These are phyloP conservation scores for Nemania abortiva DNA, from an alignment of 2,329 filamentous ascomycete species.

Conservation along the genomic window DNA sequence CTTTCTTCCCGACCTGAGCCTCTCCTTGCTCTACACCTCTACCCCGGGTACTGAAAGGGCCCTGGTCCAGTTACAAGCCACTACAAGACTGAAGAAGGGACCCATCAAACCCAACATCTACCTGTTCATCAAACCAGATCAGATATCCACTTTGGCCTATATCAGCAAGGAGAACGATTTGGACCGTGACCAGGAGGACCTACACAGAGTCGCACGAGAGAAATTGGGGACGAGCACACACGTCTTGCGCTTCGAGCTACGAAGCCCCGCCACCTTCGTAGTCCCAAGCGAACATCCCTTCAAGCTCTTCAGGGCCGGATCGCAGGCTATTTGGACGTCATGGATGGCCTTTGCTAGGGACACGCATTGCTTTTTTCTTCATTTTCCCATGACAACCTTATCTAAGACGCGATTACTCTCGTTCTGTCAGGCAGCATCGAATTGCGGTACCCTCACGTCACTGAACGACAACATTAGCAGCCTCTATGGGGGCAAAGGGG, in stretches of 20 bases:
- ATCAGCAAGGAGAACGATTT: neutral
- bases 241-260: constrained; percentile 24
- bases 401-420: constrained; percentile 19
- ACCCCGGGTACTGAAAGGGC: neutral
- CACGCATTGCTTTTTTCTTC: constrained; percentile 22
- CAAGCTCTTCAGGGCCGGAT: constrained; percentile 21
- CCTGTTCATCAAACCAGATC: constrained; percentile 28
- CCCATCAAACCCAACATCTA: constrained; percentile 19
- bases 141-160: constrained; percentile 18
- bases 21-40: constrained; percentile 12
- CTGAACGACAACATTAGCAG: constrained; percentile 18
- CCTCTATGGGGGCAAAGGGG: constrained; percentile 31
- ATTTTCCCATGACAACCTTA: constrained; percentile 24
- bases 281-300: constrained; percentile 21
- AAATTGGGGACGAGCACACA: constrained; percentile 23
- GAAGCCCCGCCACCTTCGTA: constrained; percentile 19
- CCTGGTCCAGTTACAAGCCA: constrained; percentile 13
- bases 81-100: constrained; percentile 28
- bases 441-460: neutral
- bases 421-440: constrained; percentile 26
- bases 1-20: constrained; percentile 8
- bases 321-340: constrained; percentile 24
- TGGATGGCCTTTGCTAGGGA: constrained; percentile 22
- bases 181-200: constrained; percentile 5
- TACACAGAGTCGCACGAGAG: constrained; percentile 21